Evolutionary conservation across 495 filamentous ascomycete species (phyloP), one percentile per base, ranked within the genome.

Genomic region (Penicillium canariense): DNA sequence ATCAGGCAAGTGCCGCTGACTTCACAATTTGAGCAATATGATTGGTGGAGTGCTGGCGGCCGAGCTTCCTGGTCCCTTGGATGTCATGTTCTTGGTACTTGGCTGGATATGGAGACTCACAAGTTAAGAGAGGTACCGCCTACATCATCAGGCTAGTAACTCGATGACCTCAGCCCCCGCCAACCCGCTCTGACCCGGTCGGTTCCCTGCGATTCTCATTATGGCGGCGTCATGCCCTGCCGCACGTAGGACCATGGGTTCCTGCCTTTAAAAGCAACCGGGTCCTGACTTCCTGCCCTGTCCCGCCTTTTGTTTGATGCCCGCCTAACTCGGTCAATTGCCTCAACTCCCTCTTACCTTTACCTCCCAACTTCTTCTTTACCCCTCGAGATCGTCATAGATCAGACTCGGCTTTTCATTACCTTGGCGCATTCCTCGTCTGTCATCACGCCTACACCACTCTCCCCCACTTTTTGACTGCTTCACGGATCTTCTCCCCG

Each of bases 151-250:
- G 12, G 52, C 50, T 5, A 32, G 0, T 12, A 5, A 15, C 27
- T 39, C 31, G 39, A 55, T 61, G 52, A 55, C 54, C 42, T 54
- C 55, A 56, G 50, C 46, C 57, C 49, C 49, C 26, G 32, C 20
- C 14, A n/a, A 52, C 56, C 58, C 56, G 56, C 52, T 56, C 30
- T 51, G 42, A 52, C 54, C 57, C 56, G 50, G 20, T 42, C 56
- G 50, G 20, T 42, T 42, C 38, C 38, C 38, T n/a, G 38, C 20
- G 44, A 49, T 31, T 28, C 45, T 46, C 43, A 26, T 45, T 35
- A 43, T 58, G 25, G 46, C 56, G 45, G 56, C 60, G 60, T 63
- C 60, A 63, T 63, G 48, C 10, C 25, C 39, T 52, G 50, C 40
- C 51, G 43, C 7, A 32, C 30, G 30, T 32, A 30, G 44, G 44